These are phyloP conservation scores for Phytophthora podocarpi DNA, from an alignment of 352 stramenopile genomes.

Conservation along the genomic window DNA sequence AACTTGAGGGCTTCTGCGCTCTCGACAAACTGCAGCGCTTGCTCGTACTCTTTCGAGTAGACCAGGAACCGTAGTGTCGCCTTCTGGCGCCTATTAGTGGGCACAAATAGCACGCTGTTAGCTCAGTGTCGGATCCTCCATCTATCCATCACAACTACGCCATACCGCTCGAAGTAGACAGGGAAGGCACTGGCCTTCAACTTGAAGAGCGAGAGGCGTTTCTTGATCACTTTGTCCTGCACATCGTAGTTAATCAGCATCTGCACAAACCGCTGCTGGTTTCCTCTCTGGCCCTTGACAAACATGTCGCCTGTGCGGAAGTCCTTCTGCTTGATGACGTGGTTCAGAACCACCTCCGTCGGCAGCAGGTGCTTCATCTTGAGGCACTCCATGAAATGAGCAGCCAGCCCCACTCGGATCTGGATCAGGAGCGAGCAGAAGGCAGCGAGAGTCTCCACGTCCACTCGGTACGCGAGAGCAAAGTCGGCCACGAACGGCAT, in stretches of 20 bases:
- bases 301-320: conserved; percentile 63
- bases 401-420: conserved; percentile 36
- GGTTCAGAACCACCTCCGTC: conserved; percentile 40
- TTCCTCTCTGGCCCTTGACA: conserved; percentile 37
- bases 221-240: conserved; percentile 76
- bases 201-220: conserved; percentile 64
- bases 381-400: conserved; percentile 53
- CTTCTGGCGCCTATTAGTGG: conserved; percentile 37
- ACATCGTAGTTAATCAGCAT: conserved; percentile 51
- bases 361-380: conserved; percentile 51
- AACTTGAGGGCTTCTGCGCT: conserved; percentile 29
- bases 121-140: neutral
- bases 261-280: conserved; percentile 56
- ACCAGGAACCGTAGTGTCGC: conserved; percentile 65
- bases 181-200: conserved; percentile 62
- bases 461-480: conserved; percentile 46
- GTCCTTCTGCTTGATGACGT: conserved; percentile 57
- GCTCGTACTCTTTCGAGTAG: conserved; percentile 63
- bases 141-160: neutral
- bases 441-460: conserved; percentile 20
- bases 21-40: conserved; percentile 50
- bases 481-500: conserved; percentile 50
- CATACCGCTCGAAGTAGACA: conserved; percentile 53
- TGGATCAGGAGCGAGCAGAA: conserved; percentile 41
- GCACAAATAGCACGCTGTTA: neutral